Evolutionary conservation across 2,329 filamentous ascomycete species (phyloP).

Genomic region (Fusarium mexicanum): DNA sequence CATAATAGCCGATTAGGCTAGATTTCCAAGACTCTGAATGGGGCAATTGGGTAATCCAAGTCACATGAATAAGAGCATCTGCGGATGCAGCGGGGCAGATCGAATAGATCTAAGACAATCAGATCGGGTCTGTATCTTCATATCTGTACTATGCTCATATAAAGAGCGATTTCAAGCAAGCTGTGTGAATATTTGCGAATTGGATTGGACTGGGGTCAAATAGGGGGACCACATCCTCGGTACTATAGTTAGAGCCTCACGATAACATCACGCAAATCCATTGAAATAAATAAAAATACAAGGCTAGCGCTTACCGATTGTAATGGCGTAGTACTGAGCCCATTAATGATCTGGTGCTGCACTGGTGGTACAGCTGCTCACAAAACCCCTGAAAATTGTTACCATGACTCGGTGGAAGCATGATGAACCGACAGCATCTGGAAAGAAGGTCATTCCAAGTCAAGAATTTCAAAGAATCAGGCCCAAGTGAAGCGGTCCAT

Average conservation of each 20-base stretch:
- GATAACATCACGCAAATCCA: neutral
- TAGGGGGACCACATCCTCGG: neutral
- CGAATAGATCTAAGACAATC: constrained; percentile 4
- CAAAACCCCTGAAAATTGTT: neutral
- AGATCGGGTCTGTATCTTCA: neutral
- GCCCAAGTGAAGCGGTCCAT: too few species aligned
- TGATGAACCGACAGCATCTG: neutral
- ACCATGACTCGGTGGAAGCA: neutral
- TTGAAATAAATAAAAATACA: neutral
- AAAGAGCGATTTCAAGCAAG: neutral
- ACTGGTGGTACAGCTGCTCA: neutral
- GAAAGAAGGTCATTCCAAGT: rapidly evolving
- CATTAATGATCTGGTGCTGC: too few species aligned
- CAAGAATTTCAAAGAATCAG: constrained; percentile 17
- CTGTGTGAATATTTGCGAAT: too few species aligned
- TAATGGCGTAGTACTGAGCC: neutral
- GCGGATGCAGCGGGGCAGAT: constrained; percentile 22
- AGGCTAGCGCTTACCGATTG: neutral
- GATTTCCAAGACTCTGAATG: neutral
- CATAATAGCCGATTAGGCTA: neutral
- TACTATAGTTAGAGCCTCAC: neutral
- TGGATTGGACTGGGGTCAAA: too few species aligned
- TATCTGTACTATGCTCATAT: too few species aligned
- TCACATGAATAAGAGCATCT: constrained; percentile 30
- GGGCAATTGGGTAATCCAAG: neutral